Conservation (phyloP, 768 basidiomycete genomes). For the Cytidiella melzeri region DNA sequence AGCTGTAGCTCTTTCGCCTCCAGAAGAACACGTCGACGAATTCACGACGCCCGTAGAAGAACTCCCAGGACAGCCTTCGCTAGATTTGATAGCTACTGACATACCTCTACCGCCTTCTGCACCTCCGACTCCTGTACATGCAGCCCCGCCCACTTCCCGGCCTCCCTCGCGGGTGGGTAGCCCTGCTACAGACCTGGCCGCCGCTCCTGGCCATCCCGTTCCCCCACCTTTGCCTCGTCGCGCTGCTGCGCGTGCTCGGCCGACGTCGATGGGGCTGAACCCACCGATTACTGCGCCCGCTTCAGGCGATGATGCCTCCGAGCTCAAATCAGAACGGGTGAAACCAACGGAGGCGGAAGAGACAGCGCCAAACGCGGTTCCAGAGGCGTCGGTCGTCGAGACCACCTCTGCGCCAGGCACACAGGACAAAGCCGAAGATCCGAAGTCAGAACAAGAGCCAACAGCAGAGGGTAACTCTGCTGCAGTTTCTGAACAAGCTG, state of each 20-base stretch:
- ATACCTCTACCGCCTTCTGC: slow-evolving; percentile 17
- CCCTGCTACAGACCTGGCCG: not conserved
- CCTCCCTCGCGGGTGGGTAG: not conserved
- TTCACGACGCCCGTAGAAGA: slow-evolving; percentile 23
- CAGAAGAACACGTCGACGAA: slow-evolving; percentile 13
- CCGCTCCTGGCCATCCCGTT: slow-evolving; percentile 19
- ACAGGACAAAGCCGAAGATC: not conserved
- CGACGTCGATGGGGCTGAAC: slow-evolving; percentile 20
- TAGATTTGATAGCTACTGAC: slow-evolving; percentile 8
- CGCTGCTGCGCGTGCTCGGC: slow-evolving; percentile 49
- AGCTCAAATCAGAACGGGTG: not conserved
- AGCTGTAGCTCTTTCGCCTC: slow-evolving; percentile 1
- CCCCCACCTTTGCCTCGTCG: slow-evolving; percentile 61
- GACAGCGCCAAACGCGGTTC: no score
- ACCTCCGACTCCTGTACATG: slow-evolving; percentile 11
- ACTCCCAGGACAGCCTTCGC: slow-evolving; percentile 6
- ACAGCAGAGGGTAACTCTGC: not conserved
- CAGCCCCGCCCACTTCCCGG: not conserved
- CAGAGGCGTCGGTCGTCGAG: no score
- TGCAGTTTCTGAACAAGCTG: not conserved
- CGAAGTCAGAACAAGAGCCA: not conserved
- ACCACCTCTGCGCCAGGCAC: not conserved
- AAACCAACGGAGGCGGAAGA: not conserved
- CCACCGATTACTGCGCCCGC: slow-evolving; percentile 13
- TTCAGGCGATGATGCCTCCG: not conserved